Evolutionary conservation across 1,284 basidiomycete genomes (phyloP).

Genomic region (Ceratobasidium sp.): DNA sequence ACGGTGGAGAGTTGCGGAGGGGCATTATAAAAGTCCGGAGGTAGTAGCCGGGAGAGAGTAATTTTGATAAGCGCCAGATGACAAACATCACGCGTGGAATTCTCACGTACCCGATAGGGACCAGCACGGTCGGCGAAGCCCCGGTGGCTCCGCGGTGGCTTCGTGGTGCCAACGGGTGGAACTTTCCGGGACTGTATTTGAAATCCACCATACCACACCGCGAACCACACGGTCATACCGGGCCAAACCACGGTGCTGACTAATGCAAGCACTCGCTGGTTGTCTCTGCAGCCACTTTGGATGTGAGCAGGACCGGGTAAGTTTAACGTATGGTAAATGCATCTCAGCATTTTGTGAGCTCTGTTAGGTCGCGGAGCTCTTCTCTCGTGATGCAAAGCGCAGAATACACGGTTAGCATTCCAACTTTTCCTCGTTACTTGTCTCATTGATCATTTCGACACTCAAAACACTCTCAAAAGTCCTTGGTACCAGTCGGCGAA

Average conservation of each 20-base stretch:
- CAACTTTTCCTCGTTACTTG: not conserved
- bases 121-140: not conserved
- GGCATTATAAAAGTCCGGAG: too few species aligned
- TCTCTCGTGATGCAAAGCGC: not conserved
- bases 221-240: not conserved
- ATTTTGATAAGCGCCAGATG: too few species aligned
- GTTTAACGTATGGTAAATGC: not conserved
- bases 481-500: not conserved
- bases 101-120: not conserved
- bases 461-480: not conserved
- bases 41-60: too few species aligned
- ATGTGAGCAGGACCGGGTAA: not conserved
- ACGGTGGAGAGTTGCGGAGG: too few species aligned
- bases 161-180: not conserved
- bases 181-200: not conserved
- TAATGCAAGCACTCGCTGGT: not conserved
- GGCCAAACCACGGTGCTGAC: conserved; percentile 5
- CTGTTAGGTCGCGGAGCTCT: not conserved
- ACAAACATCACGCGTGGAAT: too few species aligned
- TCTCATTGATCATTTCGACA: not conserved
- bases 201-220: not conserved
- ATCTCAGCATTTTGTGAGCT: not conserved
- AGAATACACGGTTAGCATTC: not conserved
- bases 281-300: not conserved
- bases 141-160: conserved; percentile 10